These are phyloP conservation scores for Dinochytrium kinnereticum DNA, from an alignment of 371 early-diverging fungal species.

Conservation along the genomic window DNA sequence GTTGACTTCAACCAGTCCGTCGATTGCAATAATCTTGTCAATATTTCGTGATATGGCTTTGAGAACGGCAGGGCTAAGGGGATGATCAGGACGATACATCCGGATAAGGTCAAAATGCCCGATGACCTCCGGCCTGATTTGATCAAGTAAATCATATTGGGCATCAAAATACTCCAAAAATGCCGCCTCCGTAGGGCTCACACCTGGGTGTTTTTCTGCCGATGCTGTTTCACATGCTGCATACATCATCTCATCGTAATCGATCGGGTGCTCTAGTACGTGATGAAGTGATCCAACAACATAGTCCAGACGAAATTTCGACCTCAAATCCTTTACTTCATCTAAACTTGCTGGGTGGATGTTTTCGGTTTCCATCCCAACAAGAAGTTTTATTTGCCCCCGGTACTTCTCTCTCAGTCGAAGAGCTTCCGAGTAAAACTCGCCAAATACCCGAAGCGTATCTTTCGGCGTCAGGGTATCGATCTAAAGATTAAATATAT, in stretches of 20 bases:
- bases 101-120: slow-evolving; percentile 95
- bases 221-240: slow-evolving; percentile 36
- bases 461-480: slow-evolving; percentile 26
- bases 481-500: too few relatives aligned
- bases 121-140: slow-evolving; percentile 76
- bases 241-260: slow-evolving; percentile 66
- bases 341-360: slow-evolving; percentile 54
- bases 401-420: slow-evolving; percentile 67
- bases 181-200: slow-evolving; percentile 49
- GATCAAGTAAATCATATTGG: slow-evolving; percentile 76
- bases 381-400: slow-evolving; percentile 68
- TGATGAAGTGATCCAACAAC: slow-evolving; percentile 96
- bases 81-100: slow-evolving; percentile 68
- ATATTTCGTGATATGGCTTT: slow-evolving; percentile 77
- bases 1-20: slow-evolving; percentile 93
- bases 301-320: slow-evolving; percentile 65
- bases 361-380: slow-evolving; percentile 92
- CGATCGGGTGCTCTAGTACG: slow-evolving; percentile 78
- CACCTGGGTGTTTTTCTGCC: slow-evolving; percentile 20
- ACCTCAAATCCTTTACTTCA: slow-evolving; percentile 39
- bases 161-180: slow-evolving; percentile 86
- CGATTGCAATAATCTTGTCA: slow-evolving; percentile 76
- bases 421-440: slow-evolving; percentile 64
- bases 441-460: slow-evolving; percentile 12
- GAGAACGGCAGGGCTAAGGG: slow-evolving; percentile 57